Evolutionary conservation across 768 basidiomycete genomes (phyloP).

Genomic region (Lepiota venenata): DNA sequence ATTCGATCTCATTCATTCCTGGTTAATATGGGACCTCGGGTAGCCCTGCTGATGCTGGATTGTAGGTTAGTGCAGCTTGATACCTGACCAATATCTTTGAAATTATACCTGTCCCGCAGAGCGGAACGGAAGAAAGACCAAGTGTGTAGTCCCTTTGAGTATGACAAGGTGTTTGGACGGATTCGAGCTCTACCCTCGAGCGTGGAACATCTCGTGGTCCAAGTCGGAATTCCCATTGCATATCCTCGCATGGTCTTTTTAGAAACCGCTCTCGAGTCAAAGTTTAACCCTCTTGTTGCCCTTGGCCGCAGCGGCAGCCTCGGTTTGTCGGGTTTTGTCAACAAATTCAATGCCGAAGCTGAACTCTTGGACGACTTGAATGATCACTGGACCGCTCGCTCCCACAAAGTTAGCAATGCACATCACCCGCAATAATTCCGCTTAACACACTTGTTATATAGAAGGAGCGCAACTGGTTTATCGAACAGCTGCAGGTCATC

Average conservation of each 20-base stretch:
- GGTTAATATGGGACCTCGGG: conserved; percentile 74
- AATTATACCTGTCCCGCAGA: conserved; percentile 33
- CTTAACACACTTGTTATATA: conserved; percentile 27
- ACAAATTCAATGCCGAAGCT: conserved; percentile 89
- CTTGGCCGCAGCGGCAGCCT: conserved; percentile 66
- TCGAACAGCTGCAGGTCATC: conserved; percentile 74
- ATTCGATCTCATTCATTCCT: conserved; percentile 83
- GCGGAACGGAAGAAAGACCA: conserved; percentile 82
- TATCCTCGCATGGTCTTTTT: conserved; percentile 95
- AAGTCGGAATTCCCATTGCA: conserved; percentile 78
- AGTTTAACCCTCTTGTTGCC: conserved; percentile 79
- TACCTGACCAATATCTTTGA: background rate
- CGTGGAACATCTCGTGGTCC: conserved; percentile 82
- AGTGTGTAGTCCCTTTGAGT: conserved; percentile 75
- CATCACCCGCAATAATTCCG: background rate
- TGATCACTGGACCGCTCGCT: conserved; percentile 88
- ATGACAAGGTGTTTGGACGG: conserved; percentile 66
- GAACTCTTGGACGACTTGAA: conserved; percentile 95
- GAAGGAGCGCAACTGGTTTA: conserved; percentile 89
- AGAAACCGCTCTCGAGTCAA: conserved; percentile 73
- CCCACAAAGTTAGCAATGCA: conserved; percentile 56
- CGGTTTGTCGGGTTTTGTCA: conserved; percentile 76
- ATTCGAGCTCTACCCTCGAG: conserved; percentile 55
- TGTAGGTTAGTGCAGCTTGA: conserved; percentile 55
- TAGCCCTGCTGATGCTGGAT: conserved; percentile 73